Evolutionary conservation across 257 asterid genomes (phyloP).

Genomic region (Solanum okadae): DNA sequence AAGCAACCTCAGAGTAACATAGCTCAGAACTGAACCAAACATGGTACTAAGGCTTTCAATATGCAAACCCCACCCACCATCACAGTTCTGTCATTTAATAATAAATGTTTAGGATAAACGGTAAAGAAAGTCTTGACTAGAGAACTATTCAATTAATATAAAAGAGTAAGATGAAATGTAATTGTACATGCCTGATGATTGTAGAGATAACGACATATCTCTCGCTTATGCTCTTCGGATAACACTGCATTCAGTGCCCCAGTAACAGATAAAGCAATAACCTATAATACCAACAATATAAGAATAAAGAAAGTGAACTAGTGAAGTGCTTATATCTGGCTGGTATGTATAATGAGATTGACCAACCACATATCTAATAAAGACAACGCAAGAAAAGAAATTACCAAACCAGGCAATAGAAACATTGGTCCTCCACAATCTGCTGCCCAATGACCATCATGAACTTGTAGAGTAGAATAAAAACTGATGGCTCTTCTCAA

Average conservation of each 20-base stretch:
- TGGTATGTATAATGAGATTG: background rate
- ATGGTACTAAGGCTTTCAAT: slow-evolving; percentile 98
- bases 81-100: slow-evolving; percentile 47
- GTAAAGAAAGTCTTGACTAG: background rate
- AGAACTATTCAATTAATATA: background rate
- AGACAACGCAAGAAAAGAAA: background rate
- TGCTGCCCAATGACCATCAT: slow-evolving; percentile 95
- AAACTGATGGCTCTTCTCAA: slow-evolving; percentile 70
- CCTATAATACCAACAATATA: slow-evolving; percentile 20
- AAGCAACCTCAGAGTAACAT: slow-evolving; percentile 86
- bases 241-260: slow-evolving; percentile 82
- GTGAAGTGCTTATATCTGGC: background rate
- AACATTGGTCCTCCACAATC: slow-evolving; percentile 99
- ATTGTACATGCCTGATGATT: slow-evolving; percentile 66
- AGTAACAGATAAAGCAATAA: slow-evolving; percentile 59
- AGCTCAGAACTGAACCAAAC: slow-evolving; percentile 91
- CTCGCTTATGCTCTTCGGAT: slow-evolving; percentile 61
- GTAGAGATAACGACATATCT: slow-evolving; percentile 88
- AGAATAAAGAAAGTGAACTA: background rate
- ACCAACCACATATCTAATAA: background rate
- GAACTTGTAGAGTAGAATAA: slow-evolving; percentile 76
- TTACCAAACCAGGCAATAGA: slow-evolving; percentile 93
- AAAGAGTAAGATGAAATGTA: background rate
- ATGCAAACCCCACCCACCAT: slow-evolving; percentile 99
- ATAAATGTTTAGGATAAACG: background rate